These are phyloP conservation scores for Pythium sp. DNA, from an alignment of 352 stramenopile genomes.

Conservation along the genomic window DNA sequence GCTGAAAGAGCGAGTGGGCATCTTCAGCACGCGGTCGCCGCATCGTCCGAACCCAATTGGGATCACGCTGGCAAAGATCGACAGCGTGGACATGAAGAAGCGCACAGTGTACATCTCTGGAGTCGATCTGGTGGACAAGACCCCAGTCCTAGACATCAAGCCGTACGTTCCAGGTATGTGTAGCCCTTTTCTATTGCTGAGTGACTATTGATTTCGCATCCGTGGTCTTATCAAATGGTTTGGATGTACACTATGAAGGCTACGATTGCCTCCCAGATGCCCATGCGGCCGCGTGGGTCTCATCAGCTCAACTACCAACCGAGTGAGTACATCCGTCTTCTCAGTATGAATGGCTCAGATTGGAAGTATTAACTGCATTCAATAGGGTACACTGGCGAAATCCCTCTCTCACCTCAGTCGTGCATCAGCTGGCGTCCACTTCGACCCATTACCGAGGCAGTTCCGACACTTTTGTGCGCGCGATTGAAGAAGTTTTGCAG, in stretches of 20 bases:
- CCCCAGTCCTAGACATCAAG: conserved; percentile 98
- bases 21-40: conserved; percentile 95
- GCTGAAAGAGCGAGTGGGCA: conserved; percentile 82
- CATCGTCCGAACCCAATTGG: conserved; percentile 97
- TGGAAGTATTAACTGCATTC: neutral
- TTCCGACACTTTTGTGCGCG: conserved; percentile 28
- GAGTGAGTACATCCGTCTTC: conserved; percentile 27
- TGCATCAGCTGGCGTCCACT: conserved; percentile 33
- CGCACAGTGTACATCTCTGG: conserved; percentile 79
- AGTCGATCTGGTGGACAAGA: conserved; percentile 95
- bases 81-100: conserved; percentile 58
- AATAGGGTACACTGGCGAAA: conserved; percentile 50
- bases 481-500: conserved; percentile 65
- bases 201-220: neutral
- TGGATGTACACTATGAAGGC: conserved; percentile 16
- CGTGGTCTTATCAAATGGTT: too few species aligned
- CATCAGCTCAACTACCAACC: conserved; percentile 30
- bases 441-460: conserved; percentile 45
- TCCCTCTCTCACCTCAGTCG: conserved; percentile 15
- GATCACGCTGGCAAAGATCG: conserved; percentile 88
- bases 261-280: conserved; percentile 55
- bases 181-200: neutral
- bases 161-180: conserved; percentile 91
- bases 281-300: conserved; percentile 39
- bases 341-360: too few species aligned